phyloP scores from a whole-genome alignment of 2,329 filamentous ascomycete species.

The Venturia nashicola region DNA sequence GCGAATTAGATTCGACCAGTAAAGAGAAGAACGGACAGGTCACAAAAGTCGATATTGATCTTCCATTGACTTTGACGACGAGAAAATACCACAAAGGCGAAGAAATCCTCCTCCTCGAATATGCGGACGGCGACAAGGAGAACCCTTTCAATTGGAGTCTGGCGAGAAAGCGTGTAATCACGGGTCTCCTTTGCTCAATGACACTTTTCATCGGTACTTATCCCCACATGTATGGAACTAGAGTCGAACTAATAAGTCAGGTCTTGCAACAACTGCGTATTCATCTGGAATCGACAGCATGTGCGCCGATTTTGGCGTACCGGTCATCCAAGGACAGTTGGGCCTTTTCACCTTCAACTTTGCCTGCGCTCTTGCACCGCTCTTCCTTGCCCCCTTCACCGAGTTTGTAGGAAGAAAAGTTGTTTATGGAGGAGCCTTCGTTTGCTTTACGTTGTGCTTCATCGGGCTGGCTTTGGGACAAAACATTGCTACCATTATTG shows the following conservation, averaged over 20 bases:
- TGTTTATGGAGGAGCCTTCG: slow-evolving; percentile 62
- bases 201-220: slow-evolving; percentile 39
- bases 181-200: slow-evolving; percentile 37
- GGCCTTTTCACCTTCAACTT: slow-evolving; percentile 73
- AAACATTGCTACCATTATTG: slow-evolving; percentile 59
- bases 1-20: slow-evolving; percentile 20
- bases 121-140: slow-evolving; percentile 33
- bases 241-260: not conserved
- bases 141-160: slow-evolving; percentile 41
- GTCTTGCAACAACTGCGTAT: slow-evolving; percentile 38
- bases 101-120: slow-evolving; percentile 34
- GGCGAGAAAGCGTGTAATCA: slow-evolving; percentile 33
- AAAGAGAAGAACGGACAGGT: slow-evolving; percentile 24
- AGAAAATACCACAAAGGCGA: slow-evolving; percentile 28
- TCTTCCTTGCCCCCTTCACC: slow-evolving; percentile 77
- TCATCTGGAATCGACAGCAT: slow-evolving; percentile 36
- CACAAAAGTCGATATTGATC: slow-evolving; percentile 33
- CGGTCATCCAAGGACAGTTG: slow-evolving; percentile 33
- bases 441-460: slow-evolving; percentile 60
- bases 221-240: not conserved
- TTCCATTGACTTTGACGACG: slow-evolving; percentile 35
- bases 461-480: slow-evolving; percentile 60
- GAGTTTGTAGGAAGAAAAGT: slow-evolving; percentile 74
- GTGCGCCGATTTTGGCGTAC: slow-evolving; percentile 31
- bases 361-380: slow-evolving; percentile 73